Evolutionary conservation across 306 rosid species (phyloP), one percentile per base, ranked within the genome.

Genomic region (Abrus precatorius): DNA sequence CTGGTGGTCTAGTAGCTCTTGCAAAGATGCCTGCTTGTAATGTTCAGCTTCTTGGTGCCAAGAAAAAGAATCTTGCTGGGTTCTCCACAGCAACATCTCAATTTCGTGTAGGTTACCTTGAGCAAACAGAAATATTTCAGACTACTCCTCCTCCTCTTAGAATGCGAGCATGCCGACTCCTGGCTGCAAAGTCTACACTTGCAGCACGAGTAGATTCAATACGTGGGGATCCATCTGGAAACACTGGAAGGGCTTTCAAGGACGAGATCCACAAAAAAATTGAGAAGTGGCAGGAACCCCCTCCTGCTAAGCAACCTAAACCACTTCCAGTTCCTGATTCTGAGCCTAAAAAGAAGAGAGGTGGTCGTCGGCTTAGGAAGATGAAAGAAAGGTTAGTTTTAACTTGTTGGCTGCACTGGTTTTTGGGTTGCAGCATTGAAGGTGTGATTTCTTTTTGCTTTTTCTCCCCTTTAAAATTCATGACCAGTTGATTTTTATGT

Each of bases 21-120:
- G 92, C 99, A 28, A 95, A 91, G 89, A 93, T 95, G 99, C 99
- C 99, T 83, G 92, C 99, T 72, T 95, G 99, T 85, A 95, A 95
- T 86, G 99, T 95, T 79, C 99, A 95, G 89, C 98, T 93, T 86
- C 97, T 95, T 55, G 99, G 99, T 81, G 97, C 98, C 47, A 93
- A 93, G 92, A 95, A 81, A 81, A 93, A 93, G 76, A 95, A 89
- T 76, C 98, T 95, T 60, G 98, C 97, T 75, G 98, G 99, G 50
- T 95, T 95, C 87, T 95, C 97, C 41, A 90, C 94, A 27, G 99
- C 99, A 60, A 90, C 98, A 44, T 93, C 98, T 32, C 99, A 95
- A 66, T 95, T 87, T 85, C 99, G 97, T 47, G 84, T 95, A 28
- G 99, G 98, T 62, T 93, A 91, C 78, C 80, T 95, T 13, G 99